A percentile compares a stretch with the other conserved stretches of the same genome.
Evolutionary conservation across 2,329 filamentous ascomycete genomes (phyloP).

Genomic region (Periglandula ipomoeae): DNA sequence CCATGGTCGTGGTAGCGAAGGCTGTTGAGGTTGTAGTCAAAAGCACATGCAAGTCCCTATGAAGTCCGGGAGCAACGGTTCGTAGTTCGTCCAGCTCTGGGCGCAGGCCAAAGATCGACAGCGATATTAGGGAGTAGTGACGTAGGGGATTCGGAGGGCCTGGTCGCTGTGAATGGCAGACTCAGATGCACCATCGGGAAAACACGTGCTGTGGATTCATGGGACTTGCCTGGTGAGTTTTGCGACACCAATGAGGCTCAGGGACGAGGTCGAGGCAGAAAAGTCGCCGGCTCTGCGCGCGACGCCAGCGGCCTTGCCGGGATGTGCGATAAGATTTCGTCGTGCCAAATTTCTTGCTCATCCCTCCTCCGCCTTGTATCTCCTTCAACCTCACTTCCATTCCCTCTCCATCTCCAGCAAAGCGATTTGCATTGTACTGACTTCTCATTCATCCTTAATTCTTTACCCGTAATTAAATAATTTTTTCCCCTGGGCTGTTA

Average conservation of each 20-base stretch:
- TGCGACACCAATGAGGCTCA: too few species aligned
- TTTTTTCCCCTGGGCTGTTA: too few species aligned
- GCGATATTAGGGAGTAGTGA: conserved; percentile 8
- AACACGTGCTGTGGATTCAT: too few species aligned
- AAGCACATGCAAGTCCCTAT: conserved; percentile 1
- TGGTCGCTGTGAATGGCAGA: too few species aligned
- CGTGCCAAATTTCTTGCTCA: background rate
- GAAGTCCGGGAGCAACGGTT: too few species aligned
- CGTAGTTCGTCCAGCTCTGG: background rate
- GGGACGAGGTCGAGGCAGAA: too few species aligned
- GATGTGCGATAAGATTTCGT: conserved; percentile 3
- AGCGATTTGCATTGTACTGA: background rate
- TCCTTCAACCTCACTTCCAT: background rate
- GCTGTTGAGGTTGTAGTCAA: background rate
- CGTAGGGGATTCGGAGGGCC: conserved; percentile 9
- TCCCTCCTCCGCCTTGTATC: background rate
- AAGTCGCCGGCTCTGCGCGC: too few species aligned
- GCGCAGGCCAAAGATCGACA: background rate
- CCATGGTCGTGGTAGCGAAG: conserved; percentile 12
- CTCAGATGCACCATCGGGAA: background rate
- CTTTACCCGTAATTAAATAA: too few species aligned
- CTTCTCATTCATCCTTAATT: background rate
- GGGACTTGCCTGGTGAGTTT: too few species aligned
- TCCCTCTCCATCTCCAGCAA: background rate
- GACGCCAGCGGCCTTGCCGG: background rate